Evolutionary conservation across 768 basidiomycete species (phyloP), one percentile per base, ranked within the genome.

Genomic region (Wakefieldia striispora): DNA sequence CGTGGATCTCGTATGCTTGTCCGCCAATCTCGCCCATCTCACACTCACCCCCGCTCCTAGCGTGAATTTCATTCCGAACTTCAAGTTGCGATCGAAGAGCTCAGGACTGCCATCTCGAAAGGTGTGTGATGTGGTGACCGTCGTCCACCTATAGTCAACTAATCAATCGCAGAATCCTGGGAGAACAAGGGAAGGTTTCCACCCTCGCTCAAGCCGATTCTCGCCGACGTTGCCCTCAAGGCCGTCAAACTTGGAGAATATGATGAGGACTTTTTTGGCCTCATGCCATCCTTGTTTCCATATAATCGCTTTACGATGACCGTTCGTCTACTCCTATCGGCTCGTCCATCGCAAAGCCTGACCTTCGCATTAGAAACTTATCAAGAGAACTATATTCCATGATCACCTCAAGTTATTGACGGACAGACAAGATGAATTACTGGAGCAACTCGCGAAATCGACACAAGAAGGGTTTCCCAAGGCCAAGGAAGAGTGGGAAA

Each of bases 261-360:
- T 68, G 88, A 91, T 53, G 94, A 95, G 16, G 81, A 88, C 59
- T 95, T 95, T 67, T 97, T 95, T 71, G 85, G 82, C 59, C 74
- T 87, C 17, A 88, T 97, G 82, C 91, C 95, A 0, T 75, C 70
- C 20, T 66, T 95, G 34, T 93, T 98, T 60, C 92, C 93, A 0
- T 98, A 97, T 64, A 99, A 99, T 72, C 84, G 86, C 56, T 99
- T 90, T 65, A 95, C 91, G 0, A 93, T 97, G 85, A 88, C 79
- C 43, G 86, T 89, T 47, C 44, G 85, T 75, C 16, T 24, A 34
- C 38, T 17, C 36, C 41, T 27, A 0, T 43, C 33, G 21, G 8
- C 35, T 33, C 12, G 9, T 35, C 31, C 3, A 21, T 40, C 14
- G 47, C 24, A 19, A 23, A 13, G 0, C 16, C 54, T 67, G 31